Evolutionary conservation across 169 alveolate species (phyloP).

Genomic region (Plasmodium falciparum): DNA sequence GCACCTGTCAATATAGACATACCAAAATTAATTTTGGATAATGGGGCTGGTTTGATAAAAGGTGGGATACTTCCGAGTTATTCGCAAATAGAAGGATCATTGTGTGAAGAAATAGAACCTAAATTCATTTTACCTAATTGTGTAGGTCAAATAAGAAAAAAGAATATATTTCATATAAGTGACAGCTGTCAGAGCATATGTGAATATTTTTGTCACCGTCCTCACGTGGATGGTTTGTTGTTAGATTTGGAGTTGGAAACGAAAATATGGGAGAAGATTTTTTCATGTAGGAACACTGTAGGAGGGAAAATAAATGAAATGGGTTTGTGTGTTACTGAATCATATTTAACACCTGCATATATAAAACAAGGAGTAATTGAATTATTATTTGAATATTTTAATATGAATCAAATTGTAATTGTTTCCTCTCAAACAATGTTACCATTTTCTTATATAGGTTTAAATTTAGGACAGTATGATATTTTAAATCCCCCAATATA

Average conservation of each 20-base stretch:
- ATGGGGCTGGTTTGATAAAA: conserved; percentile 90
- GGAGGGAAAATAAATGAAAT: conserved; percentile 69
- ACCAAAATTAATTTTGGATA: conserved; percentile 89
- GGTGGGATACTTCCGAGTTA: conserved; percentile 84
- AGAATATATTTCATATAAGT: conserved; percentile 77
- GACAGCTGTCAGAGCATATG: conserved; percentile 86
- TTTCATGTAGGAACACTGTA: conserved; percentile 62
- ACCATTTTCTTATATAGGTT: conserved; percentile 82
- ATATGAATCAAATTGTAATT: conserved; percentile 79
- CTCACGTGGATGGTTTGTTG: conserved; percentile 83
- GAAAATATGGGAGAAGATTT: conserved; percentile 86
- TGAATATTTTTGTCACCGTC: conserved; percentile 90
- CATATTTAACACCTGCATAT: conserved; percentile 88
- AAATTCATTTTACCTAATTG: conserved; percentile 87
- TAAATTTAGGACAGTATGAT: conserved; percentile 81
- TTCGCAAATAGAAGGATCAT: conserved; percentile 27
- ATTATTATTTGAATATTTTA: conserved; percentile 87
- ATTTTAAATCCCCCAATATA: conserved; percentile 68
- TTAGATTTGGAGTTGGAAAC: conserved; percentile 88
- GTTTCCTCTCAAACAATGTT: conserved; percentile 88
- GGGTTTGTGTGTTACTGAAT: conserved; percentile 85
- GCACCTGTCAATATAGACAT: conserved; percentile 83
- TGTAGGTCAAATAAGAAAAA: conserved; percentile 87
- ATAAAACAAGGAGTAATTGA: conserved; percentile 88
- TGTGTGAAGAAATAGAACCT: conserved; percentile 81